Evolutionary conservation across 139 green algal species (phyloP), one percentile per base, ranked within the genome.

Genomic region (Nannochloris sp.): DNA sequence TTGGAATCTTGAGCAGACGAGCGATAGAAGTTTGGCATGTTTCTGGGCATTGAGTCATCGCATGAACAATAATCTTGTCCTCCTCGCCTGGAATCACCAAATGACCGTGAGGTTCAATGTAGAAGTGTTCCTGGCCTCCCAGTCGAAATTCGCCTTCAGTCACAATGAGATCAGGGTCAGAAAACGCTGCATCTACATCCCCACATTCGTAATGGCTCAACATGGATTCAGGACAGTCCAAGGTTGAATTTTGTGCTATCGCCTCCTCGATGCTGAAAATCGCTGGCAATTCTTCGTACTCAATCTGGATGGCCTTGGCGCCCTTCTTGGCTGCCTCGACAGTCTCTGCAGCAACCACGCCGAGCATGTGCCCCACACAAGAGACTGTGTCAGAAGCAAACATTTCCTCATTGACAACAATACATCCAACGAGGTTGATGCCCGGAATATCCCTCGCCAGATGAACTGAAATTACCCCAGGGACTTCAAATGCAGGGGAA

Each of bases 61-160:
- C 20, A 23, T 23, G 20, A 23, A 23, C 20, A 23, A 23, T 23
- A 23, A 23, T 23, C 20, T 23, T 23, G 20, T 23, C 20, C 20
- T 23, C 20, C 20, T 23, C 92, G 20, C 66, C 67, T 0, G 87
- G 87, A 10, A 93, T 74, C n/a, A 95, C 85, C 2, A 91, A 46
- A 67, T 62, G 82, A 44, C 59, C 67, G 20, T 95, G 81, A 17
- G 92, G 85, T 75, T 98, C 92, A 68, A 98, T 73, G 79, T 98
- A 98, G 50, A 98, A 98, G 82, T 98, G 92, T 82, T 75, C 72
- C 55, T 91, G 84, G 30, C 87, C 91, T 16, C 92, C 89, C 48
- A 95, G 77, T 53, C 74, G 56, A 14, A 71, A 63, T 2, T 81
- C 74, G 12, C 82, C 79, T 50, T 89, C 81, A 56, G 84, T 33